Evolutionary conservation across 2,329 filamentous ascomycete genomes (phyloP).

Genomic region (Hypoxylon sp.): DNA sequence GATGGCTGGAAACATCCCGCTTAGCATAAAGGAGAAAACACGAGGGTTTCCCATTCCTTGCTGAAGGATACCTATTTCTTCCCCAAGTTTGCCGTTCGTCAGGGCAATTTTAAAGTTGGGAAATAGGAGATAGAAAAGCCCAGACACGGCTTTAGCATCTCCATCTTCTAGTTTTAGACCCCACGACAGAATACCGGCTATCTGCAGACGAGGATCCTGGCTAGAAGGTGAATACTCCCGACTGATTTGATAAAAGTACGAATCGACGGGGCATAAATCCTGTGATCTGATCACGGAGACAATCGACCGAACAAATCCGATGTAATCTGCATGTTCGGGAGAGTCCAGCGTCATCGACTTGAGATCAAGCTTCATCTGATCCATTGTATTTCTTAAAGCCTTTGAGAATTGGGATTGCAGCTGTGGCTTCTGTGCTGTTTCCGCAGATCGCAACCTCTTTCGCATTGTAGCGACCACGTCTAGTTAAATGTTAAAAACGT

Average conservation of each 20-base stretch:
- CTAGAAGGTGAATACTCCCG: conserved; percentile 63
- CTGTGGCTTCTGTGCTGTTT: conserved; percentile 47
- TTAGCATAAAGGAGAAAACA: conserved; percentile 58
- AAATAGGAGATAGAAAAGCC: conserved; percentile 65
- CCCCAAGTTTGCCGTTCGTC: conserved; percentile 56
- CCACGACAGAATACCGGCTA: conserved; percentile 64
- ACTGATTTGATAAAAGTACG: conserved; percentile 65
- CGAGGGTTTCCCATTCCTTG: conserved; percentile 57
- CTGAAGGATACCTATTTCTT: conserved; percentile 56
- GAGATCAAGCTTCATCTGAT: conserved; percentile 62
- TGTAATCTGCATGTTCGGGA: conserved; percentile 55
- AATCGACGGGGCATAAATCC: conserved; percentile 63
- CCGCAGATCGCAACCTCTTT: conserved; percentile 53
- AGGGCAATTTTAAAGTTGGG: conserved; percentile 66
- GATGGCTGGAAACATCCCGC: conserved; percentile 64
- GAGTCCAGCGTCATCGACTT: conserved; percentile 48
- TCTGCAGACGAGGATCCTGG: conserved; percentile 65
- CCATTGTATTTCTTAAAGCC: conserved; percentile 59
- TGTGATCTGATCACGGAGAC: conserved; percentile 64
- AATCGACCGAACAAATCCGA: conserved; percentile 61
- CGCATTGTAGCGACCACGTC: conserved; percentile 60
- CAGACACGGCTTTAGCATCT: conserved; percentile 56
- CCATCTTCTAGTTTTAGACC: conserved; percentile 63
- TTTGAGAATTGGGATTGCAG: conserved; percentile 54
- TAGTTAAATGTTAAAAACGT: conserved; percentile 32